Evolutionary conservation across 1,284 basidiomycete species (phyloP), one percentile per base, ranked within the genome.

Genomic region (Earliella scabrosa): DNA sequence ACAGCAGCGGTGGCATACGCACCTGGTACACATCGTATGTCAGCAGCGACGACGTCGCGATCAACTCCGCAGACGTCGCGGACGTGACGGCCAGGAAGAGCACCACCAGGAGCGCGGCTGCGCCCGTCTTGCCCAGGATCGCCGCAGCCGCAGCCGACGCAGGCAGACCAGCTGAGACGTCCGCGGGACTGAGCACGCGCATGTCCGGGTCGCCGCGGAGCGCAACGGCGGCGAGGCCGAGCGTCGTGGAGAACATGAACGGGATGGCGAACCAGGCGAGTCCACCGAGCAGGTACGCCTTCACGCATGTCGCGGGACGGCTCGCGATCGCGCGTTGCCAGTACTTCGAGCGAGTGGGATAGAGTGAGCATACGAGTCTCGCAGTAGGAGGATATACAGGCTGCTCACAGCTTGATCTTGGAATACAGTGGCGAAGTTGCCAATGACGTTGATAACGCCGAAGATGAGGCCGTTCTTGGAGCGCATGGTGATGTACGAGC

Each of bases 281-380:
- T n/a, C 95, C 95, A 45, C 94, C 95, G 21, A 93, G 79, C 9
- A 97, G 75, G 74, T 95, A 97, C 0, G 92, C 95, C 70, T 92
- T 92, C 45, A 95, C 92, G 24, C 89, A 90, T n/a, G 83, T 88
- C 1, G 84, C 85, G 0, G 93, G 94, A 26, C 87, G 79, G 55
- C 86, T 89, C 0, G 95, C 94, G 65, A 97, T 95, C 2, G 93
- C 93, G 31, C 93, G 84, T 71, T 96, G 93, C 87, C 88, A 90
- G 65, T 90, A 90, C 29, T 71, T 40, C 8, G 40, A 13, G 16
- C 20, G n/a, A 20, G 20, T 23, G 23, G 10, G 24, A 13, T 20
- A 23, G n/a, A 11, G 11, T 20, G 21, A 23, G 2, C 20, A 2
- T 24, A 16, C 36, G 18, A n/a, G 4, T n/a, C 14, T 18, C 9